Percentiles rank a stretch among this genome's conserved stretches.
Evolutionary conservation across 495 filamentous ascomycete species (phyloP).

Genomic region (Lophium mytilinum): DNA sequence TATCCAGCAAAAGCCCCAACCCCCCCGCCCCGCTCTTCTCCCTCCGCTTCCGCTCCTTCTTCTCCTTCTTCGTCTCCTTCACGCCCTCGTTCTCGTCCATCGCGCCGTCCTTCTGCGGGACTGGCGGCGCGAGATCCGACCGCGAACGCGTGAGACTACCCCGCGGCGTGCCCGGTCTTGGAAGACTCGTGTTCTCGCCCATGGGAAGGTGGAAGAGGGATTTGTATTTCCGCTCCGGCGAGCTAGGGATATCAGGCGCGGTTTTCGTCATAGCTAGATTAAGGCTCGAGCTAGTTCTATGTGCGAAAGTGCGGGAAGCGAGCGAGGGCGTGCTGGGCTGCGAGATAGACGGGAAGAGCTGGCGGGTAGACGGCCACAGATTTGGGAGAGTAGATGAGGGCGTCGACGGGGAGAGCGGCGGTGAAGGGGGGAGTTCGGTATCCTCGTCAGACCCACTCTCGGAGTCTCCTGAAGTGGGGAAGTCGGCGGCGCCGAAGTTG

Average conservation of each 20-base stretch:
- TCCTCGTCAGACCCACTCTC: conserved; percentile 15
- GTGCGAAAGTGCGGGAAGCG: neutral
- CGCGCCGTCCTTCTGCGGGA: neutral
- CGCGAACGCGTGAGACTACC: too few species aligned
- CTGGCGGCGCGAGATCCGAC: neutral
- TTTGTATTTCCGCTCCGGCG: conserved; percentile 28
- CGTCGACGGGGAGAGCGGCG: conserved; percentile 1
- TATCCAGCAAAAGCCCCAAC: conserved; percentile 16
- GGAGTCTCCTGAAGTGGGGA: conserved; percentile 11
- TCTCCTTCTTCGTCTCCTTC: conserved; percentile 6
- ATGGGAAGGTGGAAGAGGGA: conserved; percentile 23
- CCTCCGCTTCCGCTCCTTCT: conserved; percentile 5
- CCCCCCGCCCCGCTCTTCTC: conserved; percentile 1
- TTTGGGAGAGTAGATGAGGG: conserved; percentile 6
- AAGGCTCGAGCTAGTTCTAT: neutral
- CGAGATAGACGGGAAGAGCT: conserved; percentile 21
- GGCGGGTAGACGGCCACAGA: conserved; percentile 24
- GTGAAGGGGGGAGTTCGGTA: conserved; percentile 11
- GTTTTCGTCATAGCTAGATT: conserved; percentile 15
- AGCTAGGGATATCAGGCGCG: neutral
- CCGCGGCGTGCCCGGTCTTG: too few species aligned
- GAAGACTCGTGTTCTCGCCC: neutral
- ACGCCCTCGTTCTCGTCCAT: neutral
- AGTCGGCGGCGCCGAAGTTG: neutral
- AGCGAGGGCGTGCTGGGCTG: conserved; percentile 21